Evolutionary conservation across 2,329 filamentous ascomycete genomes (phyloP), one percentile per base, ranked within the genome.

Genomic region (Hysterium pulicare): DNA sequence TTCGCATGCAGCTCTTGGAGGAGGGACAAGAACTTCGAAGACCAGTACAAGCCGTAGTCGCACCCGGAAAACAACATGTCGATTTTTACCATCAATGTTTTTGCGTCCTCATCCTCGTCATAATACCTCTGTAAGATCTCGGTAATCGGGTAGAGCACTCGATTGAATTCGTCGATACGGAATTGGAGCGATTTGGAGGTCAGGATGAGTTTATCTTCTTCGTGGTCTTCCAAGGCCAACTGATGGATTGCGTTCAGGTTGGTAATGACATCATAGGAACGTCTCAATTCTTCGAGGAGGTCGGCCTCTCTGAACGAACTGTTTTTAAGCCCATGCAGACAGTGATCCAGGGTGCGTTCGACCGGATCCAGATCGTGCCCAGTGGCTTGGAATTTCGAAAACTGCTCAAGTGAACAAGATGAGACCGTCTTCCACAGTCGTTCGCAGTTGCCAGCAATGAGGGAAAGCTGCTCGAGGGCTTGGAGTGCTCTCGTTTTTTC

Each of bases 331-430:
- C 81, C 81, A 51, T 95, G 90, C 46, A 96, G 87, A 83, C 89
- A 95, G 40, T 77, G 79, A 59, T 95, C 95, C 38, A 96, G 70
- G 0, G 87, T 86, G 40, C 90, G 79, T 69, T 96, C 90, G 10
- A 96, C 89, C 1, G 90, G 90, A 62, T 95, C 90, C 40, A 96
- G 75, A 66, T 96, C 90, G 54, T 88, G 87, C 33, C 84, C 83
- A 8, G 24, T 16, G 11, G 32, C 32, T 58, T 87, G 84, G 53
- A 87, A 91, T 51, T 74, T 81, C 32, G 78, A 76, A 64, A 96
- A 96, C 45, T 87, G 81, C 38, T 87, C 84, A 2, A 84, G 73
- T 3, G 84, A 84, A 68, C 89, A 95, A 54, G 82, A 81, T 54
- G 78, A 84, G 55, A 95, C 88, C 48, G 85, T 83, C 47, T 82